These are phyloP conservation scores for Mucor ambiguus DNA, from an alignment of 371 early-diverging fungal species.

Conservation along the genomic window DNA sequence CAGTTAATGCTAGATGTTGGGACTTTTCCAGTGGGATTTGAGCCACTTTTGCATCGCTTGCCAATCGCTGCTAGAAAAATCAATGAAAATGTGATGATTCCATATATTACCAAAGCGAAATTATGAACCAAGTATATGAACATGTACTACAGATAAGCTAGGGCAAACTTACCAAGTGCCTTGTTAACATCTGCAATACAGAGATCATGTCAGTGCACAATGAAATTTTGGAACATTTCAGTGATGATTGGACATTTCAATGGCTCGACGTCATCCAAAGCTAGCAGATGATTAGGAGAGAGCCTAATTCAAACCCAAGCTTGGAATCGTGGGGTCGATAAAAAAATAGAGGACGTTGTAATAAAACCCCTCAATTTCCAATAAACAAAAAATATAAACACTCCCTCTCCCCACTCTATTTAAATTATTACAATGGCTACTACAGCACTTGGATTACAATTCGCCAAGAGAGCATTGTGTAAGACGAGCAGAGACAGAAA, in stretches of 20 bases:
- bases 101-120: too few species aligned
- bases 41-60: too few species aligned
- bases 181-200: not conserved
- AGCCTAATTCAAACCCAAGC: not conserved
- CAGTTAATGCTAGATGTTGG: too few species aligned
- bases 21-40: too few species aligned
- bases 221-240: not conserved
- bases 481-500: slow-evolving; percentile 18
- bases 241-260: not conserved
- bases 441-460: slow-evolving; percentile 52
- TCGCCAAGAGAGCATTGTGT: slow-evolving; percentile 54
- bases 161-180: not conserved
- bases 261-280: not conserved
- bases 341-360: slow-evolving; percentile 9
- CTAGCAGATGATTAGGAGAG: not conserved
- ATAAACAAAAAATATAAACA: slow-evolving; percentile 15
- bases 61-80: too few species aligned
- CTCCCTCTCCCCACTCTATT: slow-evolving; percentile 45
- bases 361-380: slow-evolving; percentile 15
- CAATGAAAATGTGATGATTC: too few species aligned
- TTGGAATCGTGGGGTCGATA: slow-evolving; percentile 4
- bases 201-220: not conserved
- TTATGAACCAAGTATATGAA: too few species aligned
- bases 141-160: not conserved
- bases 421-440: slow-evolving; percentile 32